Percentiles rank a stretch among this genome's conserved stretches.
phyloP scores from a whole-genome alignment of 2,329 filamentous ascomycete species.

The Verticillium tricorpus region DNA sequence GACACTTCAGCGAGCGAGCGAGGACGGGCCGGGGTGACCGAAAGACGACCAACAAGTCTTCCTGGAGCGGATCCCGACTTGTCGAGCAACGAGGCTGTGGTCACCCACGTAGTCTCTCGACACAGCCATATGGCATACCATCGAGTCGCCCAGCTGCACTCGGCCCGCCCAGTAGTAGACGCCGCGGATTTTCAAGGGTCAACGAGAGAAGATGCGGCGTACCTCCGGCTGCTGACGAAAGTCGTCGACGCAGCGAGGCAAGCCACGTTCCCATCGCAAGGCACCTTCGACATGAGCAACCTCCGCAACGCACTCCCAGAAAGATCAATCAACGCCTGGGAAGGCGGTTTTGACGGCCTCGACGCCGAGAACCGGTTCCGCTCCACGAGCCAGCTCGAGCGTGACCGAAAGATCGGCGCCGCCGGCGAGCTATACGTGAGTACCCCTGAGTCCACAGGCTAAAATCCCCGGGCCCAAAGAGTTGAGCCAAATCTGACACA shows the following conservation, averaged over 20 bases:
- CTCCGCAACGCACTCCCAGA: not conserved
- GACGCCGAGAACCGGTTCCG: not conserved
- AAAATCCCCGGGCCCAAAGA: not conserved
- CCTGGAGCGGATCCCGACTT: not conserved
- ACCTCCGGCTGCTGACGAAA: constrained; percentile 5
- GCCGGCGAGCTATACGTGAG: constrained; percentile 17
- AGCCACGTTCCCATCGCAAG: not conserved
- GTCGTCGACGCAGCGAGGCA: constrained; percentile 6
- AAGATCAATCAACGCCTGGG: not conserved
- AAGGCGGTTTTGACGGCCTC: not conserved
- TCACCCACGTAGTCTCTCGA: not conserved
- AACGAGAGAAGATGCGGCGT: constrained; percentile 1
- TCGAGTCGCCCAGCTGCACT: not conserved
- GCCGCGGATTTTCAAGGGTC: not conserved
- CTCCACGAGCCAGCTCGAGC: constrained; percentile 5
- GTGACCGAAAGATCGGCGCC: constrained; percentile 14
- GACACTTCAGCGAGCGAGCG: not conserved
- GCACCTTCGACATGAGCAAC: not conserved
- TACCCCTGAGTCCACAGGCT: not conserved
- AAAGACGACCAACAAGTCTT: not conserved
- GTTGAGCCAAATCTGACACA: not conserved
- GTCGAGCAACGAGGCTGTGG: not conserved
- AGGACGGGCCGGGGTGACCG: not conserved
- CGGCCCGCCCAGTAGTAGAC: not conserved
- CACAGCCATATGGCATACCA: not conserved